Base-by-base conservation (phyloP, 495 filamentous ascomycete genomes). In the Trichoderma gamsii region DNA sequence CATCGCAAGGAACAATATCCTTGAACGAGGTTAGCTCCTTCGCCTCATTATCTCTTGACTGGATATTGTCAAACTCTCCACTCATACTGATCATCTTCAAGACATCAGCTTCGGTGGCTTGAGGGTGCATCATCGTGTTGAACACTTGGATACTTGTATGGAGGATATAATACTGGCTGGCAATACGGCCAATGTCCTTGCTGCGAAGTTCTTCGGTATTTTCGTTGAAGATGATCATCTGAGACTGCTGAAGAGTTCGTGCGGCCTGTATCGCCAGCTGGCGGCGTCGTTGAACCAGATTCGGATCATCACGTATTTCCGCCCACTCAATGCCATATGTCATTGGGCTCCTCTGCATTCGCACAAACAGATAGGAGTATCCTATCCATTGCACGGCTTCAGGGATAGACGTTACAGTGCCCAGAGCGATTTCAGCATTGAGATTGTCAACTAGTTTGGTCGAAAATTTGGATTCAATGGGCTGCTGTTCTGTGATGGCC, bases 201-300 rank as follows among this genome's bases (percentile, higher is more conserved):
- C 92, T 89, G 61, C 89, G 87, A 13, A 99, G 85, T 71, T 94
- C 92, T 75, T 97, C 92, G 0, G 95, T 98, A 16, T 79, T 82
- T 69, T 97, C 96, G 72, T 97, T 96, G 81, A 94, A 98, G 52
- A 98, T 96, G 71, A 99, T 93, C 95, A 99, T 99, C 75, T 98
- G 96, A 71, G 89, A 96, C 72, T 92, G 84, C 71, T 95, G 92
- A 41, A 99, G 81, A 2, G 89, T 88, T 25, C 86, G 82, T 2
- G 95, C 96, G 43, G 95, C 96, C 69, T 94, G 86, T 65, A 96
- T 91, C 67, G 96, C 88, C 66, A 98, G 79, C 56, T 95, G 86
- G 21, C 92, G 83, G 69, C 95, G 84, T 72, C 93, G 84, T 72
- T 91, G 87, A 4, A 97, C 89, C 64, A 99, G 81, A 66, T 86